Percentiles rank a stretch among this genome's conserved stretches.
Evolutionary conservation across 345 rosid species (phyloP).

Genomic region (Brassica rapa): DNA sequence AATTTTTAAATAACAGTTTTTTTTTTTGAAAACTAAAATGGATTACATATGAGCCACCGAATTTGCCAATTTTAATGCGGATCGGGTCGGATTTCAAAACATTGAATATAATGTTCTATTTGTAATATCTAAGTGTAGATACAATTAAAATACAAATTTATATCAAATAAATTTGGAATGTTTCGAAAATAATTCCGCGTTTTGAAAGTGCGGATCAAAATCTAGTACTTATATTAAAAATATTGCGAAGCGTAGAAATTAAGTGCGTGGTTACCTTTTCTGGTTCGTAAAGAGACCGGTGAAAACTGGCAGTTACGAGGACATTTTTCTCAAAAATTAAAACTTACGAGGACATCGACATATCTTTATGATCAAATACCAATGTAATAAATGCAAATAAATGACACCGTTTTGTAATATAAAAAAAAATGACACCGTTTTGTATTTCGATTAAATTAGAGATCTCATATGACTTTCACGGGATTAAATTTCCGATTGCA

Average conservation of each 20-base stretch:
- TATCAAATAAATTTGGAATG: too few relatives aligned
- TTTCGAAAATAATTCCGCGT: too few relatives aligned
- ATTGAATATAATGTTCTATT: too few relatives aligned
- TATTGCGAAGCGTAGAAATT: neutral
- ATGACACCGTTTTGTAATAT: neutral
- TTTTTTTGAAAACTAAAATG: too few relatives aligned
- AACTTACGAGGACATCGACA: conserved; percentile 6
- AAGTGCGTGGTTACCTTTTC: neutral
- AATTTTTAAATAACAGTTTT: too few relatives aligned
- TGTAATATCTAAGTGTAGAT: too few relatives aligned
- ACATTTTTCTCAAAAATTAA: too few relatives aligned
- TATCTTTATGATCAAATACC: neutral
- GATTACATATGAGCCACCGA: too few relatives aligned
- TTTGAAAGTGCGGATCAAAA: too few relatives aligned
- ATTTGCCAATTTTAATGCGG: too few relatives aligned
- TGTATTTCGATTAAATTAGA: neutral
- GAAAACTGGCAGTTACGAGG: conserved; percentile 7
- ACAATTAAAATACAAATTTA: too few relatives aligned
- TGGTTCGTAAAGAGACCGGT: conserved; percentile 1
- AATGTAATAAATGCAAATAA: conserved; percentile 5
- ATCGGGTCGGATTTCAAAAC: too few relatives aligned
- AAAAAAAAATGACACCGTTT: neutral
- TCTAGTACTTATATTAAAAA: neutral
- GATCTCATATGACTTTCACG: neutral
- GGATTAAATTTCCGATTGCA: neutral